A percentile compares a stretch with the other conserved stretches of the same genome.
These are phyloP conservation scores for Stemphylium vesicarium DNA, from an alignment of 2,329 filamentous ascomycete genomes.

Conservation along the genomic window DNA sequence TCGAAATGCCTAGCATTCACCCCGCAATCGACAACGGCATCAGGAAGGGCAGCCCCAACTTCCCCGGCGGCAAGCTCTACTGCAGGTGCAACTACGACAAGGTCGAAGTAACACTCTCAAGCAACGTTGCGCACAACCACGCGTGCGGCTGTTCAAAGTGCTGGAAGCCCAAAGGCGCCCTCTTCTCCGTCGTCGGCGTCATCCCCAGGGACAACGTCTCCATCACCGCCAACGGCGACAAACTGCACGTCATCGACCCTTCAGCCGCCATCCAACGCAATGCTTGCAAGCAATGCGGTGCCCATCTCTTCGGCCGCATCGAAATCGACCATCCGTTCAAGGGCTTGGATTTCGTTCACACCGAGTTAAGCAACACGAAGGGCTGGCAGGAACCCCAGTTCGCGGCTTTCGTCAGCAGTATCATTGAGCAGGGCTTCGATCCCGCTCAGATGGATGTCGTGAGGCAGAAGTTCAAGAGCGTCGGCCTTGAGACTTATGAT, in stretches of 20 bases:
- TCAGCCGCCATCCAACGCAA: conserved; percentile 62
- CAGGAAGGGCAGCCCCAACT: conserved; percentile 60
- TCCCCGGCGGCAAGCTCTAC: conserved; percentile 65
- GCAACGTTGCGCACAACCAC: conserved; percentile 72
- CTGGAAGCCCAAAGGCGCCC: conserved; percentile 69
- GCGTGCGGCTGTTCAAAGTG: conserved; percentile 75
- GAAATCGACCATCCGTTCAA: conserved; percentile 70
- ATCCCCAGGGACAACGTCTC: conserved; percentile 61
- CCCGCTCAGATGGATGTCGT: conserved; percentile 63
- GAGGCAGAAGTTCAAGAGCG: conserved; percentile 58
- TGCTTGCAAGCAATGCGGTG: conserved; percentile 48
- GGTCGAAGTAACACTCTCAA: conserved; percentile 63
- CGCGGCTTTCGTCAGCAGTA: conserved; percentile 70
- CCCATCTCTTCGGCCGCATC: conserved; percentile 73
- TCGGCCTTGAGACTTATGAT: conserved; percentile 69
- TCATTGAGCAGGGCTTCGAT: conserved; percentile 71
- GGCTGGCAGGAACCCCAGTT: conserved; percentile 78
- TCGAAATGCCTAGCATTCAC: conserved; percentile 58
- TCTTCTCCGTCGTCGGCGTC: conserved; percentile 70
- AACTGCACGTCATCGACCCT: conserved; percentile 64
- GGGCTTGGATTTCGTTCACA: conserved; percentile 73
- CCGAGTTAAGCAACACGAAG: conserved; percentile 63
- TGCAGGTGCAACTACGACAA: conserved; percentile 65
- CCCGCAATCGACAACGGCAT: conserved; percentile 69
- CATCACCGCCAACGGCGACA: conserved; percentile 64